Conservation (phyloP, 192 early-diverging fungal species). For the Bifiguratus adelaidae region DNA sequence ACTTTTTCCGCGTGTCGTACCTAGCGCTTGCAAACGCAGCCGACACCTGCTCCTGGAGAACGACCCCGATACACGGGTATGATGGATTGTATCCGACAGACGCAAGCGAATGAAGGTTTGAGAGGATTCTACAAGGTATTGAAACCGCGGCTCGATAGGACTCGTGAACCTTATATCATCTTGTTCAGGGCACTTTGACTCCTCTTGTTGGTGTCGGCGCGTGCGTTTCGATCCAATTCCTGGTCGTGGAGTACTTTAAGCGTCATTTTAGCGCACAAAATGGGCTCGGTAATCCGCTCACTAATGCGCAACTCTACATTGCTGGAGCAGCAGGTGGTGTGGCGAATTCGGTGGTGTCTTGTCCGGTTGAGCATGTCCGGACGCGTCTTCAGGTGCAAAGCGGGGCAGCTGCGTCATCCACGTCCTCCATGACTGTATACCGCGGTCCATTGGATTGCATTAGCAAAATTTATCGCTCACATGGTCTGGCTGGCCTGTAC, state of each 20-base stretch:
- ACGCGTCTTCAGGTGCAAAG: constrained; percentile 92
- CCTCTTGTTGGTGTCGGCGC: constrained; percentile 90
- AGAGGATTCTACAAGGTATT: constrained; percentile 77
- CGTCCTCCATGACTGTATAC: constrained; percentile 24
- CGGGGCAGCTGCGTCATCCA: constrained; percentile 19
- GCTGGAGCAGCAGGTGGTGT: constrained; percentile 79
- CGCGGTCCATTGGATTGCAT: constrained; percentile 80
- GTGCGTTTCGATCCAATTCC: constrained; percentile 97
- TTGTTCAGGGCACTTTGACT: constrained; percentile 67
- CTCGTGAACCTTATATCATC: not conserved
- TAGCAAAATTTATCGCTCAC: constrained; percentile 58
- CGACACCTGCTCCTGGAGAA: constrained; percentile 44
- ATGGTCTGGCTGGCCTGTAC: constrained; percentile 78
- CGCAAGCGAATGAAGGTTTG: constrained; percentile 68
- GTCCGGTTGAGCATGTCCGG: constrained; percentile 95
- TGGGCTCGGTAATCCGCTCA: constrained; percentile 31
- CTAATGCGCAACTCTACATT: constrained; percentile 73
- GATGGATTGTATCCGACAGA: constrained; percentile 83
- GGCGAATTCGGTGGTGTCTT: constrained; percentile 80
- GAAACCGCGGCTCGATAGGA: not conserved
- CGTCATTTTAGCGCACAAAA: constrained; percentile 59
- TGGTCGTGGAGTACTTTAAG: constrained; percentile 81
- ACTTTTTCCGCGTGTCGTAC: not conserved
- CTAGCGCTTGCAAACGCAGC: constrained; percentile 86
- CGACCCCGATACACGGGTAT: constrained; percentile 66